Evolutionary conservation across 2,329 filamentous ascomycete species (phyloP).

Genomic region (Nothomitra cinnamomea): DNA sequence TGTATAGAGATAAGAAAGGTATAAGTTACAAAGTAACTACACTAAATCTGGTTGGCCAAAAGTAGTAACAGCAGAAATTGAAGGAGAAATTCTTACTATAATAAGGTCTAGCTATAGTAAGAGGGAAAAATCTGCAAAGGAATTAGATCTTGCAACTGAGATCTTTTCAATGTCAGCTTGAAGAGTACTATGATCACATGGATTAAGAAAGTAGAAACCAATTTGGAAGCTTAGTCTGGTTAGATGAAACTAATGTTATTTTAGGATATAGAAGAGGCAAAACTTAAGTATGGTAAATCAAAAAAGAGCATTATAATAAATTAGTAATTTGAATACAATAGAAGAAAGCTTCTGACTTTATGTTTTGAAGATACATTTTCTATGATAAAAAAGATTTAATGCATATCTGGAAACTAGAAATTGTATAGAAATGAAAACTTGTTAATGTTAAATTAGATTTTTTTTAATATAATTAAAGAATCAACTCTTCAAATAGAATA

Average conservation of each 20-base stretch:
- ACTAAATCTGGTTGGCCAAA: not conserved
- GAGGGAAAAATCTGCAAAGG: not conserved
- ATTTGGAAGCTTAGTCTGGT: no score
- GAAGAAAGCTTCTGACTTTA: slow-evolving; percentile 1
- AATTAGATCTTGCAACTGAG: not conserved
- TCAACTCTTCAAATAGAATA: not conserved
- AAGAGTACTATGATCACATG: not conserved
- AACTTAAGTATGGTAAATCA: not conserved
- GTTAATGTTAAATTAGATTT: not conserved
- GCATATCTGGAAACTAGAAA: not conserved
- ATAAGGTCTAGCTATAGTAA: not conserved
- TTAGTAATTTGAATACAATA: not conserved
- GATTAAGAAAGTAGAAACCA: slow-evolving; percentile 1
- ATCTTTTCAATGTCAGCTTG: not conserved
- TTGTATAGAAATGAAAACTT: not conserved
- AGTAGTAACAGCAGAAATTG: not conserved
- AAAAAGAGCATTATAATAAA: not conserved
- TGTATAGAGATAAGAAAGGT: no score
- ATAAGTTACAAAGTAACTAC: no score
- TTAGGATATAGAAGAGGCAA: not conserved
- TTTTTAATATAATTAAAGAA: not conserved
- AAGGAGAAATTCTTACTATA: not conserved
- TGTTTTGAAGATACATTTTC: not conserved
- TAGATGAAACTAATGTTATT: not conserved
- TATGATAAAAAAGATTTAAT: no score